Evolutionary conservation across 2,329 filamentous ascomycete species (phyloP).

Genomic region (Hortaea werneckii): DNA sequence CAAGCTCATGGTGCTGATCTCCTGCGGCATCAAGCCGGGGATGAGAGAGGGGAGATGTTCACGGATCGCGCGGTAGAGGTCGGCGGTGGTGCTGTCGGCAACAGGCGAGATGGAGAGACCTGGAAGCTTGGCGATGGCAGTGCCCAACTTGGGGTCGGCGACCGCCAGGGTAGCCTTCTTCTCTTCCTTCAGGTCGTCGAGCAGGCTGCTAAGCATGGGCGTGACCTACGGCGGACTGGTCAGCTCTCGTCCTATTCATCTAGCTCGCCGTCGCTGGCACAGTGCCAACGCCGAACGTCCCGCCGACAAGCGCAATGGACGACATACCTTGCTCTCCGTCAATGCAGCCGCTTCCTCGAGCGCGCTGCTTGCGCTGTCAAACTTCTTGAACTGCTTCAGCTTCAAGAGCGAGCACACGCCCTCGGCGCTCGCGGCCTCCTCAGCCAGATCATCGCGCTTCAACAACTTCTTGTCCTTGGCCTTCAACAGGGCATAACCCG

Average conservation of each 20-base stretch:
- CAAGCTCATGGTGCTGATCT: conserved; percentile 87
- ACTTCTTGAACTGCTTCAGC: conserved; percentile 95
- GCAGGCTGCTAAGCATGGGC: conserved; percentile 67
- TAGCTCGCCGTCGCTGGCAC: no score
- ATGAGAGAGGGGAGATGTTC: conserved; percentile 84
- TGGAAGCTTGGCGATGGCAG: conserved; percentile 84
- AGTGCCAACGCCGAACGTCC: background rate
- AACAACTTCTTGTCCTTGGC: conserved; percentile 97
- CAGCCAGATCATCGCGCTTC: conserved; percentile 69
- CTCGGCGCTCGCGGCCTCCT: conserved; percentile 68
- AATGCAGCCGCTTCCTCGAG: conserved; percentile 83
- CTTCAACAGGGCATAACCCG: conserved; percentile 97
- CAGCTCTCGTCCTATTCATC: background rate
- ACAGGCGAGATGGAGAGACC: conserved; percentile 76
- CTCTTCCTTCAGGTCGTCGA: conserved; percentile 89
- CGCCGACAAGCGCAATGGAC: no score
- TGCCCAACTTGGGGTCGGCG: conserved; percentile 82
- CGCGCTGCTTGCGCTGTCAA: conserved; percentile 83
- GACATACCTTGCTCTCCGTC: conserved; percentile 66
- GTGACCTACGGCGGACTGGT: conserved; percentile 48
- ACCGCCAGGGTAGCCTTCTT: conserved; percentile 94
- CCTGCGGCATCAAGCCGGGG: conserved; percentile 72
- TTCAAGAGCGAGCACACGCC: conserved; percentile 84
- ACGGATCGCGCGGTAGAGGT: conserved; percentile 90
- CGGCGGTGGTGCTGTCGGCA: conserved; percentile 69